Conservation (phyloP, 2,329 filamentous ascomycete species). For the Chlorencoelia australis region DNA sequence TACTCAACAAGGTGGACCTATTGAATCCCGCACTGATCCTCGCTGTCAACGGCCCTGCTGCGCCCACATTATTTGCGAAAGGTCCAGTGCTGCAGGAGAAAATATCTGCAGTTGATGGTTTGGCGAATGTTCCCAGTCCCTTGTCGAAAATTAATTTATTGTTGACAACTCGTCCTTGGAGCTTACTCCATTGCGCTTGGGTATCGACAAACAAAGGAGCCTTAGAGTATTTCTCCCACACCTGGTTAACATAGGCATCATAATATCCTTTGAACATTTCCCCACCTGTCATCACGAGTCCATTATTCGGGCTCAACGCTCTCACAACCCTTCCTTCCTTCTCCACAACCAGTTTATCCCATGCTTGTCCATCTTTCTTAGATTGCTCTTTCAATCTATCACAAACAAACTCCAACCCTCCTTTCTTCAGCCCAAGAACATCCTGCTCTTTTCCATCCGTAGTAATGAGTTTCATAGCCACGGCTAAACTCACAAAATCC, state of each 20-base stretch:
- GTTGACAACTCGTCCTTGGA: conserved; percentile 37
- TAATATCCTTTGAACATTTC: conserved; percentile 34
- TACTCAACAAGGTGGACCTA: conserved; percentile 21
- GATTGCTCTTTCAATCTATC: conserved; percentile 45
- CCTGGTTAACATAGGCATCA: conserved; percentile 34
- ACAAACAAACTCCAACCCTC: conserved; percentile 47
- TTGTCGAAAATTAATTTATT: conserved; percentile 28
- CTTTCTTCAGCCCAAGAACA: conserved; percentile 43
- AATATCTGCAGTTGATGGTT: conserved; percentile 52
- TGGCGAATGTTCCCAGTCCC: conserved; percentile 39
- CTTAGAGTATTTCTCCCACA: conserved; percentile 32
- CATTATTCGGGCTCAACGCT: conserved; percentile 34
- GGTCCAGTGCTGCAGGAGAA: conserved; percentile 56
- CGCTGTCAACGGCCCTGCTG: conserved; percentile 13
- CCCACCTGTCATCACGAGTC: conserved; percentile 35
- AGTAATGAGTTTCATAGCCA: conserved; percentile 41
- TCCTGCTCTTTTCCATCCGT: conserved; percentile 34
- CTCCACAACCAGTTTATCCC: conserved; percentile 44
- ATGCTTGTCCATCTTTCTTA: conserved; percentile 43
- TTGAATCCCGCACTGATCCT: conserved; percentile 21
- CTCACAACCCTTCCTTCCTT: conserved; percentile 28
- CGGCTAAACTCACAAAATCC: conserved; percentile 62
- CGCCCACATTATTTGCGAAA: conserved; percentile 33
- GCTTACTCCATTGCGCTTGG: conserved; percentile 44
- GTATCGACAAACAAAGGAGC: conserved; percentile 50